Conservation (phyloP, 345 rosid genomes). For the Streptanthus diversifolius region DNA sequence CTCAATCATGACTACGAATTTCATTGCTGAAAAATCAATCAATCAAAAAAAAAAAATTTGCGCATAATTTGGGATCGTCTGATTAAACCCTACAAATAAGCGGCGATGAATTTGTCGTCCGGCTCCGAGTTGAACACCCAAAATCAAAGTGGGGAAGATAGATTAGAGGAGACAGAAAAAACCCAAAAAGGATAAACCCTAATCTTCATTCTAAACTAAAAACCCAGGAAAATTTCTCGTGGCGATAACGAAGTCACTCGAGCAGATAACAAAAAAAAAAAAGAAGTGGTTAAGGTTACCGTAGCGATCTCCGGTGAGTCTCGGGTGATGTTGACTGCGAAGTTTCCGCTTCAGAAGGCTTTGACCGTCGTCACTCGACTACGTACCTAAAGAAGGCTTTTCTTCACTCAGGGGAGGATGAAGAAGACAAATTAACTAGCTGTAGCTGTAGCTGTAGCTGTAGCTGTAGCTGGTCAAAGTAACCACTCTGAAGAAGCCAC, state of each 20-base stretch:
- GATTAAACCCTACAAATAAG: slow-evolving; percentile 9
- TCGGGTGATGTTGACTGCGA: not conserved
- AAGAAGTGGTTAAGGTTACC: not conserved
- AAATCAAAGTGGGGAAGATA: not conserved
- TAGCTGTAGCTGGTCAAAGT: not conserved
- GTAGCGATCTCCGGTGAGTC: not conserved
- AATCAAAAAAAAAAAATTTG: not conserved
- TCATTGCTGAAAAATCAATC: not conserved
- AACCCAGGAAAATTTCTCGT: not conserved
- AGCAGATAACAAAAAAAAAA: not conserved
- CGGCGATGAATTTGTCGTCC: not conserved
- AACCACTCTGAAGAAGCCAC: not conserved
- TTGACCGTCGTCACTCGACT: not conserved
- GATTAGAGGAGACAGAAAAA: not conserved
- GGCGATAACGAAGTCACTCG: not conserved
- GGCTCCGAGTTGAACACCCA: not conserved
- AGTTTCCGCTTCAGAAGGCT: not conserved
- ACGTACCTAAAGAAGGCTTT: not conserved
- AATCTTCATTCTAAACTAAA: not conserved
- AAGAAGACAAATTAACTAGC: not conserved
- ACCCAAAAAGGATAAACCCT: not conserved
- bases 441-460: no score
- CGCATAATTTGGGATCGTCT: not conserved
- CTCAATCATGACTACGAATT: not conserved
- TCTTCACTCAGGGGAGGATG: not conserved